Base-by-base conservation (phyloP, 306 rosid species). In the Medicago lupulina region DNA sequence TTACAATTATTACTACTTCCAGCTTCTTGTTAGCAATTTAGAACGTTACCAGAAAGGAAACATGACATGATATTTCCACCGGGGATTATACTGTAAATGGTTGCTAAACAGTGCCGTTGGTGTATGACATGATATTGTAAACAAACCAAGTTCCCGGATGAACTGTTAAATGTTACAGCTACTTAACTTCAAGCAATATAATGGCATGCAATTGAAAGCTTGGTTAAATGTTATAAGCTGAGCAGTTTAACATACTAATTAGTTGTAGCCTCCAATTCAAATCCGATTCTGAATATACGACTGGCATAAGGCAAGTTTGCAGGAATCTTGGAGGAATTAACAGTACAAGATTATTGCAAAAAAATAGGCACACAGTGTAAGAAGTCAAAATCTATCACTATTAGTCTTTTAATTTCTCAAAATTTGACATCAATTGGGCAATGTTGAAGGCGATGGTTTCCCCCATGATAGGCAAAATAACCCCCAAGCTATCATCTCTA, bases 401-500 rank as follows among this genome's bases (percentile, higher is more conserved):
- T 13, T 21, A 13, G 47, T 63, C 7, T 36, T 16, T 16, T 64
- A 64, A 16, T 64, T 63, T 16, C 70, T 64, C 25, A 5, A 8
- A 4, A n/a, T 38, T 16, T 16, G n/a, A 36, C n/a, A 38, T 64
- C 49, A 38, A 64, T 38, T 40, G 70, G 17, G 70, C 49, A 36
- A 31, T 23, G 49, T 36, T 9, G 70, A 38, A 64, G 21, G 2
- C 49, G 7, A 16, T 38, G 69, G 49, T 16, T 38, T 38, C 49
- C 49, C 8, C 38, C 47, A 64, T 64, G 47, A 64, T 64, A 16
- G 60, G 25, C 38, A 38, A 46, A 62, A 61, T 46, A 21, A 18
- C 23, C 62, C 79, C 72, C 12, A 63, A 8, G 64, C 28, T 36
- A 44, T 25, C 4, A 16, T 36, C 34, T 61, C 61, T 62, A 75